A percentile compares a stretch with the other conserved stretches of the same genome.
Conservation (phyloP, 2,329 filamentous ascomycete genomes). For the Stylonectria norvegica region DNA sequence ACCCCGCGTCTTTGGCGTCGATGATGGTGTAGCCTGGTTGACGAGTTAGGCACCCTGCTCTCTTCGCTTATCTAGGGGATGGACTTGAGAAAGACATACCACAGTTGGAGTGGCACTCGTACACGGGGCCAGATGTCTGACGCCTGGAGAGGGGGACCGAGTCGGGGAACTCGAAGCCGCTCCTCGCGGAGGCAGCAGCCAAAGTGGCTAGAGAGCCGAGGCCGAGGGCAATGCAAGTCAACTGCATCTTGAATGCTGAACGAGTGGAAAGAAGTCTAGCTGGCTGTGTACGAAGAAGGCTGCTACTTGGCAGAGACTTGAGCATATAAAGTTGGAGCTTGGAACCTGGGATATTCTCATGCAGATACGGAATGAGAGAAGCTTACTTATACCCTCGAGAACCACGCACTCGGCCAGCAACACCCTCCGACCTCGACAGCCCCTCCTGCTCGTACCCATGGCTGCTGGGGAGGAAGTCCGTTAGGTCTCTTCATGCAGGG, state of each 20-base stretch:
- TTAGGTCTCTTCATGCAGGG: no score
- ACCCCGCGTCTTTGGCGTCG: conserved; percentile 22
- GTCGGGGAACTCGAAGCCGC: conserved; percentile 28
- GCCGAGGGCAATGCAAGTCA: conserved; percentile 23
- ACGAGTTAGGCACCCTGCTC: background rate
- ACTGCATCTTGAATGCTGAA: conserved; percentile 27
- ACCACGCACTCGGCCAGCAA: background rate
- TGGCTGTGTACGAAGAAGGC: no score
- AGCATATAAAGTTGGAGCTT: conserved; percentile 1
- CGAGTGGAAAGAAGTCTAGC: no score
- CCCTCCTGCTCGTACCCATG: no score
- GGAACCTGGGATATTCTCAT: conserved; percentile 8
- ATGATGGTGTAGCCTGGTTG: conserved; percentile 30
- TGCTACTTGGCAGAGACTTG: no score
- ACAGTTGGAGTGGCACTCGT: conserved; percentile 50
- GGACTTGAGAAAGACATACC: conserved; percentile 34
- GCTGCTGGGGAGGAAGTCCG: no score
- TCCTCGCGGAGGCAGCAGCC: conserved; percentile 16
- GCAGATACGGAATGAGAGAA: conserved; percentile 2
- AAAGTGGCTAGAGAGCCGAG: conserved; percentile 29
- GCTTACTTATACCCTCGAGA: conserved; percentile 22
- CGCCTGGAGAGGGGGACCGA: conserved; percentile 37
- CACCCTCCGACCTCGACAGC: no score
- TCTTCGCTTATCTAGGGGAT: no score
- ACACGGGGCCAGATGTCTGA: conserved; percentile 38